A percentile compares a stretch with the other conserved stretches of the same genome.
phyloP scores from a whole-genome alignment of 225 moss, liverwort and hornwort species.

The Marchantia paleacea region DNA sequence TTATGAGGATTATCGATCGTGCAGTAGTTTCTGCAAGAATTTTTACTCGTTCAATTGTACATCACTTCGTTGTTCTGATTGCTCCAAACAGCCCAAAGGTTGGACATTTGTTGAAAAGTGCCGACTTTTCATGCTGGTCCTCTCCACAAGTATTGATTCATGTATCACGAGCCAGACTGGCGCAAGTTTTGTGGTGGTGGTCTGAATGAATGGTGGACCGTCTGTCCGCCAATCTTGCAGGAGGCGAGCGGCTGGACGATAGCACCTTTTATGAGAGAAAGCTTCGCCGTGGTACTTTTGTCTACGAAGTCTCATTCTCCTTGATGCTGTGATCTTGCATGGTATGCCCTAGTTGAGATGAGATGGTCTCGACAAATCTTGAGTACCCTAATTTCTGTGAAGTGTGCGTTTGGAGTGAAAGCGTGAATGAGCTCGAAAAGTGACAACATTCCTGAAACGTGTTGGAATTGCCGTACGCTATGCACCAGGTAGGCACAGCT shows the following conservation, averaged over 20 bases:
- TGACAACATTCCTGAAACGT: not conserved
- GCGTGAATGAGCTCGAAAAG: not conserved
- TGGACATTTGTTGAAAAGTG: not conserved
- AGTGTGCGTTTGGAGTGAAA: not conserved
- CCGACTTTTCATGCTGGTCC: not conserved
- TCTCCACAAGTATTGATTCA: not conserved
- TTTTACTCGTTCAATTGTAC: not conserved
- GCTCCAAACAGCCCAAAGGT: not conserved
- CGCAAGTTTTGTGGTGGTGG: not conserved
- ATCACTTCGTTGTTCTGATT: not conserved
- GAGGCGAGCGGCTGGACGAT: slow-evolving; percentile 95
- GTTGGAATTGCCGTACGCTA: not conserved
- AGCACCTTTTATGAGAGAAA: slow-evolving; percentile 91
- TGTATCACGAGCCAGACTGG: not conserved
- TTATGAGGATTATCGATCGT: not conserved
- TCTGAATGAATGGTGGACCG: not conserved
- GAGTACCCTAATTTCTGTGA: not conserved
- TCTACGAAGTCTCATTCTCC: not conserved
- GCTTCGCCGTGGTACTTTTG: slow-evolving; percentile 78
- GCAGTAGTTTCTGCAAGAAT: not conserved
- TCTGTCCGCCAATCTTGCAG: slow-evolving; percentile 36
- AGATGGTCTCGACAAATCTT: not conserved
- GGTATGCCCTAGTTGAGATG: not conserved
- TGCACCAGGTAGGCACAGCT: slow-evolving; percentile 78
- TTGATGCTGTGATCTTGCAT: not conserved